Evolutionary conservation across 2,329 filamentous ascomycete species (phyloP), one percentile per base, ranked within the genome.

Genomic region (Neocatenulostroma microsporum): DNA sequence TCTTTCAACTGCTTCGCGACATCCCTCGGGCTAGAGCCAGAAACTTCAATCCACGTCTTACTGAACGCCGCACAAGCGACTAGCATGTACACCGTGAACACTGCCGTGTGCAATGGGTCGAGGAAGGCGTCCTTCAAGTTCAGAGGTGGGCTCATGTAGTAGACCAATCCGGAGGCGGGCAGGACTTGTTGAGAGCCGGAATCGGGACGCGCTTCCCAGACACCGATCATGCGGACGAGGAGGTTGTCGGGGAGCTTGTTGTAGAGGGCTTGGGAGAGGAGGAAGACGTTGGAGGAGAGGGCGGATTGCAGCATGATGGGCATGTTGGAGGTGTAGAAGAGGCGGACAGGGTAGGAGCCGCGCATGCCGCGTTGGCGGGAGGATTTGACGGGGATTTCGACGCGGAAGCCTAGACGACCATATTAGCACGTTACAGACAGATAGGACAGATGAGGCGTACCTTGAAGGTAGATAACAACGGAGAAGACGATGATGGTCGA

Each of bases 301-400:
- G 91, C 91, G 31, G 89, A 96, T 74, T 98, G 93, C 64, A 98
- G 77, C 91, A 98, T 98, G 70, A 98, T 98, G 62, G 91, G 91
- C 93, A 98, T 98, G 82, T 98, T 98, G 65, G 88, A 95, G 62
- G 91, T 98, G 74, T 98, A 98, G 80, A 98, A 98, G 42, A 98
- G 84, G 60, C 93, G 89, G 65, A 98, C 80, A 57, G 91, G 91
- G 78, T 96, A 98, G 27, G 88, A 94, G 59, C 89, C 93, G 58
- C 91, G 89, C 63, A 94, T 91, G 67, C 91, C 91, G 75, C 91
- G 88, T 78, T 98, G 91, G 70, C 91, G 88, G 56, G 87, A 89
- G 43, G 88, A 95, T 80, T 98, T 98, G 76, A 98, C 91, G 47
- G 93, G 93, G 62, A 98, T 98, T 73, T 98, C 91, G 61, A 98